A percentile compares a stretch with the other conserved stretches of the same genome.
Evolutionary conservation across 192 early-diverging fungal species (phyloP).

Genomic region (Coemansia sp.): DNA sequence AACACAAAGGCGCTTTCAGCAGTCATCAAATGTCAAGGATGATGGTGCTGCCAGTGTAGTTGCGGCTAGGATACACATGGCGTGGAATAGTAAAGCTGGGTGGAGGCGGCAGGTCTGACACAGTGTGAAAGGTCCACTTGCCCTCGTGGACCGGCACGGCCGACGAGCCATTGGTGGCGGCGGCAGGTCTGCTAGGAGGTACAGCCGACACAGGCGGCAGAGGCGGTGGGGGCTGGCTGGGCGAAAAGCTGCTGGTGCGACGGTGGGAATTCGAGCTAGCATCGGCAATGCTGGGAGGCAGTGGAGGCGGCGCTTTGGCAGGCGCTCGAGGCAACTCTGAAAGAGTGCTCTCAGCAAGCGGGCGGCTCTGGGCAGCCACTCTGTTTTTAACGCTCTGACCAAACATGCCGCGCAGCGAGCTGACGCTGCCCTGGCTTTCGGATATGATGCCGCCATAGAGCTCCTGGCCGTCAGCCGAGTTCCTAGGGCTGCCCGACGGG

Average conservation of each 20-base stretch:
- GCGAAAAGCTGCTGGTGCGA: conserved; percentile 24
- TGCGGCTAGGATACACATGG: conserved; percentile 45
- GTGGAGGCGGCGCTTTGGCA: conserved; percentile 21
- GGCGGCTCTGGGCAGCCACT: conserved; percentile 17
- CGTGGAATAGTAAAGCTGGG: conserved; percentile 15
- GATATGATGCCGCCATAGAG: conserved; percentile 30
- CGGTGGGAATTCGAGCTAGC: conserved; percentile 9
- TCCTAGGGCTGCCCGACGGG: conserved; percentile 12
- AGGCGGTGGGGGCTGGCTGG: conserved; percentile 26
- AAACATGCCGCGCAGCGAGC: conserved; percentile 53
- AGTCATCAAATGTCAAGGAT: conserved; percentile 21
- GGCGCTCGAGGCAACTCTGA: conserved; percentile 13
- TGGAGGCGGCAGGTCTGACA: conserved; percentile 33
- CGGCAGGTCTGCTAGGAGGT: conserved; percentile 7
- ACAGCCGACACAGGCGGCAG: conserved; percentile 23
- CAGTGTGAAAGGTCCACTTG: conserved; percentile 49
- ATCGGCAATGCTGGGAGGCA: conserved; percentile 9
- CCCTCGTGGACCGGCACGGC: conserved; percentile 45
- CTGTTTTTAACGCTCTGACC: conserved; percentile 31
- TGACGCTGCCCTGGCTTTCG: conserved; percentile 55
- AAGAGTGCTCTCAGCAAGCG: conserved; percentile 13
- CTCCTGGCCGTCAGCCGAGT: conserved; percentile 19
- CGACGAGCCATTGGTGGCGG: conserved; percentile 1
- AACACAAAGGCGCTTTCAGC: background rate
- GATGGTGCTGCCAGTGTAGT: conserved; percentile 35